Base-by-base conservation (phyloP, 2,329 filamentous ascomycete species). In the Aureobasidium namibiae region DNA sequence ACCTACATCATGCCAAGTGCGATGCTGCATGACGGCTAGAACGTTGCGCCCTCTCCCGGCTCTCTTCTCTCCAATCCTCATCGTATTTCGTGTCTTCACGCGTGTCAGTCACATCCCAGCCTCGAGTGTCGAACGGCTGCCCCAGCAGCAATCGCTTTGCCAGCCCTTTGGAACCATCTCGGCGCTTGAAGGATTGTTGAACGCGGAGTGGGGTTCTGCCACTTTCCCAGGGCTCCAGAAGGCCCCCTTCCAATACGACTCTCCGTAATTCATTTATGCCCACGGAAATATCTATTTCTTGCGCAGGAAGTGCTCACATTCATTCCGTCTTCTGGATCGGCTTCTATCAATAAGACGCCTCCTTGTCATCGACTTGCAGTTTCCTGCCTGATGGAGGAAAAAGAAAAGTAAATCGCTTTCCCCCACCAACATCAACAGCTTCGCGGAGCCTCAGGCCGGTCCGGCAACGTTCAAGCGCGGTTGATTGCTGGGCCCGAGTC, bases 1-100 rank as follows among this genome's bases (percentile, higher is more conserved):
- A n/a, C n/a, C 53, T 48, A 48, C 54, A 57, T 46, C 31, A 48
- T 48, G 52, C 52, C 52, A 56, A 56, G 52, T 24, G 16, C 41
- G 36, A 31, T 54, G 50, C 50, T 48, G 42, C 54, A 48, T 31
- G 42, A 42, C 54, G 41, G 54, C 29, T 44, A 57, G 42, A 48
- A n/a, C 54, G 54, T 57, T 57, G 54, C 42, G 54, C 54, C 54
- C 14, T 57, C 31, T 48, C 42, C 54, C 54, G 18, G 48, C 14
- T 46, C 31, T 16, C 42, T 48, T 39, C 4, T 48, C 42, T 57
- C 31, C 54, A 48, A 38, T 48, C 54, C 42, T 57, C 42, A 57
- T 31, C 24, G 9, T 42, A 41, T 23, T 29, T 57, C 54, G 42
- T 57, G 42, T 57, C 54, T 57, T 38, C 10, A 57, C 54, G 54